Conservation (phyloP, 495 filamentous ascomycete genomes). For the Trichoderma parareesei region DNA sequence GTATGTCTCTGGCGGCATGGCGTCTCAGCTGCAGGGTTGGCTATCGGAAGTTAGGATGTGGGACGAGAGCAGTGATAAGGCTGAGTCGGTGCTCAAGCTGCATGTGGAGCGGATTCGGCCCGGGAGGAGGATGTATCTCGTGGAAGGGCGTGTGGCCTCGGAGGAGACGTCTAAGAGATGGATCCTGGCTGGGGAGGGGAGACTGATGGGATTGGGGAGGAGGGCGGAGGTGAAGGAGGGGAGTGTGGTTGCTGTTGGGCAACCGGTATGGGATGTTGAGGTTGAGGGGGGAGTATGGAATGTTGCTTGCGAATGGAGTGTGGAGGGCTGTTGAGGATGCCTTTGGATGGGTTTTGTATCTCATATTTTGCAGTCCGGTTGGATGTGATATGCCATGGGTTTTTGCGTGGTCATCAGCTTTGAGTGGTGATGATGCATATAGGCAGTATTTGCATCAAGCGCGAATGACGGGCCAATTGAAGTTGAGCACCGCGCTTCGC, state of each 20-base stretch:
- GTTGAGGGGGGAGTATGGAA: constrained; percentile 30
- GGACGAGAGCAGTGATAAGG: constrained; percentile 14
- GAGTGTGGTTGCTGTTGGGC: constrained; percentile 27
- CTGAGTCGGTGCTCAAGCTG: constrained; percentile 16
- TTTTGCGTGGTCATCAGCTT: not conserved
- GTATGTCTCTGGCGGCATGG: constrained; percentile 36
- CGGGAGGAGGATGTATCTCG: constrained; percentile 14
- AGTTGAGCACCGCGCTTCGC: not conserved
- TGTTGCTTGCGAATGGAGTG: constrained; percentile 39
- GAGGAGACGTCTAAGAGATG: constrained; percentile 11
- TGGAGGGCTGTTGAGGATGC: not conserved
- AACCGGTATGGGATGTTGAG: constrained; percentile 37
- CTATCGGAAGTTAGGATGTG: constrained; percentile 34
- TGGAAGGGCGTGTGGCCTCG: constrained; percentile 10
- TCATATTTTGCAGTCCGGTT: not conserved
- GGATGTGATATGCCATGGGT: not conserved
- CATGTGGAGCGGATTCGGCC: constrained; percentile 18
- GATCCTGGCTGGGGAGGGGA: constrained; percentile 35
- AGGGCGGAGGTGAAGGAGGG: constrained; percentile 21
- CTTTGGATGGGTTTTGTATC: not conserved
- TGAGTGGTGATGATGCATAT: constrained; percentile 3
- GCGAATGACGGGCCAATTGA: not conserved
- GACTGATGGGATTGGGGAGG: constrained; percentile 20
- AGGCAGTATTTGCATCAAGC: constrained; percentile 8
- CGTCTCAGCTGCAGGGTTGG: constrained; percentile 37